Percentiles rank a stretch among this genome's conserved stretches.
These are phyloP conservation scores for Aspergillus sparsus DNA, from an alignment of 495 filamentous ascomycete genomes.

Conservation along the genomic window DNA sequence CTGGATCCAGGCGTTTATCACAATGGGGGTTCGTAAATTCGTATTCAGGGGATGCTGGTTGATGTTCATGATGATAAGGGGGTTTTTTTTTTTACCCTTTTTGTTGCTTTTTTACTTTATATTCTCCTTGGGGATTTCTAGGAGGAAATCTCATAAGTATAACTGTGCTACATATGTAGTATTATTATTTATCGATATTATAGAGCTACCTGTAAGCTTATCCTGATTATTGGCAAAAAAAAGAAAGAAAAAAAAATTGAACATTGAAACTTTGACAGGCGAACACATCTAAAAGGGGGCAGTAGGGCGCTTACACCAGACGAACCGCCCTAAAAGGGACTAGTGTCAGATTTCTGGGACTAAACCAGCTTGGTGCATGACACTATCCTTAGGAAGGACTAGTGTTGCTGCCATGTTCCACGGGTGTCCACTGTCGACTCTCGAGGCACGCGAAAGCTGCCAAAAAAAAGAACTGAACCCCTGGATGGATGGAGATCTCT, in stretches of 20 bases:
- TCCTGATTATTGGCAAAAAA: neutral
- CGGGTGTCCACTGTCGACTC: slow-evolving; percentile 13
- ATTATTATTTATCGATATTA: no score
- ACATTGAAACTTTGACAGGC: neutral
- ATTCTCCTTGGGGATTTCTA: no score
- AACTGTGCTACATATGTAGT: no score
- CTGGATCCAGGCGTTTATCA: slow-evolving; percentile 20
- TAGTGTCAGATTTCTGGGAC: slow-evolving; percentile 17
- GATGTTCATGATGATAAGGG: neutral
- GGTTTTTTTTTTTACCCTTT: neutral
- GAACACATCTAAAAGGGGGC: slow-evolving; percentile 18
- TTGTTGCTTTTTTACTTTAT: no score
- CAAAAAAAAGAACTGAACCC: neutral
- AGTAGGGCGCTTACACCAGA: neutral
- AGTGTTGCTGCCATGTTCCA: slow-evolving; percentile 15
- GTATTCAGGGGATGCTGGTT: neutral
- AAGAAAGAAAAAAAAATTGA: neutral
- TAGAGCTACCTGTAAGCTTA: no score
- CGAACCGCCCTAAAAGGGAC: slow-evolving; percentile 11
- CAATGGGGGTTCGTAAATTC: slow-evolving; percentile 1
- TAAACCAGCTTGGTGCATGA: slow-evolving; percentile 3
- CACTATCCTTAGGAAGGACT: neutral
- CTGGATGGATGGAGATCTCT: slow-evolving; percentile 3
- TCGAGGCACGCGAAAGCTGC: slow-evolving; percentile 3
- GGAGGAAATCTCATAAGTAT: no score